Evolutionary conservation across 768 basidiomycete species (phyloP), one percentile per base, ranked within the genome.

Genomic region (Arthromyces matolae): DNA sequence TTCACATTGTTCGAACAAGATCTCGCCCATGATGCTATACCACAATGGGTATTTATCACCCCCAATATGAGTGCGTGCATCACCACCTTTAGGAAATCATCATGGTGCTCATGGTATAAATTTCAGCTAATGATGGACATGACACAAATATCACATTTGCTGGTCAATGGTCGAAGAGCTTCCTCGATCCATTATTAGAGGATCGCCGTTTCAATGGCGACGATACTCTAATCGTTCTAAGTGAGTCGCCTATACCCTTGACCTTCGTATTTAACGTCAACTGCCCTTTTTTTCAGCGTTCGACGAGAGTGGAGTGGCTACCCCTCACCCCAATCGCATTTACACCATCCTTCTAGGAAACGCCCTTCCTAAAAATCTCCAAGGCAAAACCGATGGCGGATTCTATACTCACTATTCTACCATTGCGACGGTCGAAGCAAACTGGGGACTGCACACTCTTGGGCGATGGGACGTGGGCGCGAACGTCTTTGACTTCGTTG

Each of bases 401-500:
- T 81, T 73, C 65, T 83, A 84, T 62, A 76, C 76, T 1, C 83
- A 85, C 61, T 84, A 82, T 64, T 81, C 80, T 3, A 56, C 64
- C 36, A 66, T 83, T 41, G 71, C 75, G 10, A 79, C 81, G 18
- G 71, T 82, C 22, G 60, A 83, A 63, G 71, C 72, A 27, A 85
- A 84, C 65, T 84, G 83, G 82, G 64, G 64, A 5, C 76, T 85
- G 25, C 73, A 73, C 29, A 79, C 77, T 9, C 78, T 84, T 19
- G 83, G 82, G 16, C 74, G 82, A 5, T 50, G 48, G 52, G 48
- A 53, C 29, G 49, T 53, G n/a, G 49, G 52, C 63, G 68, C 64
- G 48, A 81, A 83, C 55, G 80, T 83, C 47, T 80, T 76, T 64
- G 46, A 62, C 22, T 63, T 79, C 38, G 78, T 83, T 41, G 79